Percentiles rank a stretch among this genome's conserved stretches.
Conservation (phyloP, 352 stramenopile species). For the Thalassiosira pacifica region DNA sequence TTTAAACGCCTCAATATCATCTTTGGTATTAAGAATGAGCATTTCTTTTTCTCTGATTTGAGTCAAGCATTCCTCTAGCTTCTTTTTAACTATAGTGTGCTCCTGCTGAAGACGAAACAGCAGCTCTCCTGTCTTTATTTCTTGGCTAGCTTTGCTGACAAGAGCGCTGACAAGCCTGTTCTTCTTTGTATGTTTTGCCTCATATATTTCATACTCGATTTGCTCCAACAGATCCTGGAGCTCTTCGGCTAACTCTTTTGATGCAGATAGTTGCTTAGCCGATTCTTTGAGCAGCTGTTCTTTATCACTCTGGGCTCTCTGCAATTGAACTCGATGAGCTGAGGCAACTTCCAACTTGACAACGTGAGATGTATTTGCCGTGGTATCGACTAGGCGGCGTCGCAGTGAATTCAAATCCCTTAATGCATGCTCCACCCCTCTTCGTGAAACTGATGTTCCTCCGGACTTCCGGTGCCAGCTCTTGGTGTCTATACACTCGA, state of each 20-base stretch:
- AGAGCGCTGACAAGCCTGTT: constrained; percentile 74
- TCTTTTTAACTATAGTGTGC: constrained; percentile 43
- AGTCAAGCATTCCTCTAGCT: constrained; percentile 49
- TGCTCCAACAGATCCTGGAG: constrained; percentile 48
- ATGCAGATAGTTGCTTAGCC: constrained; percentile 38
- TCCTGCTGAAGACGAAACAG: constrained; percentile 71
- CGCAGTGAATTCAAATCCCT: constrained; percentile 36
- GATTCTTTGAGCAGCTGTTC: constrained; percentile 46
- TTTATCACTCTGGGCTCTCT: constrained; percentile 26
- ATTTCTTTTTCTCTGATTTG: constrained; percentile 28
- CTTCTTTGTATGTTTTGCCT: constrained; percentile 75
- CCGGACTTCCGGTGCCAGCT: constrained; percentile 37
- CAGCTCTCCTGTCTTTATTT: constrained; percentile 82
- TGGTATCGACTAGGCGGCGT: constrained; percentile 50
- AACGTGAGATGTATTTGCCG: constrained; percentile 49
- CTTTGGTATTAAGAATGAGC: constrained; percentile 63
- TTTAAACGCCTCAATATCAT: constrained; percentile 66
- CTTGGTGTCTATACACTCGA: constrained; percentile 44
- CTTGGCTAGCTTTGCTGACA: constrained; percentile 78
- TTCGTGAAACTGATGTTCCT: constrained; percentile 34
- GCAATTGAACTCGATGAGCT: constrained; percentile 27
- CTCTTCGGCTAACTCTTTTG: constrained; percentile 39
- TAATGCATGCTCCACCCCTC: constrained; percentile 43
- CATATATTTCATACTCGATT: constrained; percentile 70
- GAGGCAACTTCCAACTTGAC: constrained; percentile 42